Percentiles rank a stretch among this genome's conserved stretches.
These are phyloP conservation scores for Botryotinia convoluta DNA, from an alignment of 2,329 filamentous ascomycete species.

Conservation along the genomic window DNA sequence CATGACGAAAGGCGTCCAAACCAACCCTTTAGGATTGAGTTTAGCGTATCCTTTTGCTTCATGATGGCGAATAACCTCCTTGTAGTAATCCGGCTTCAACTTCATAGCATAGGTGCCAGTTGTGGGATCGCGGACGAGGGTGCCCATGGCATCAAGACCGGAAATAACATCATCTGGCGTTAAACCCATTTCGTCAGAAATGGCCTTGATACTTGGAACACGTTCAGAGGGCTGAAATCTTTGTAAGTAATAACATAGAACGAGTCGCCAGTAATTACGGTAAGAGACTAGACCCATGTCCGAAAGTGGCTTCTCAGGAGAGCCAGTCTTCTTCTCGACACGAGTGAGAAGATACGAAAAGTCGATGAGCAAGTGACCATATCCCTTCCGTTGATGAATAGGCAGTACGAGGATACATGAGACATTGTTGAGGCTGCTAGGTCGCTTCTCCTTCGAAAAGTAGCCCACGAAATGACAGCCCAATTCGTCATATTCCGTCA, in stretches of 20 bases:
- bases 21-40: conserved; percentile 74
- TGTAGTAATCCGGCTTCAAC: conserved; percentile 81
- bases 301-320: conserved; percentile 93
- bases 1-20: conserved; percentile 98
- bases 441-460: conserved; percentile 97
- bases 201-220: conserved; percentile 59
- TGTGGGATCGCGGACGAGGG: conserved; percentile 82
- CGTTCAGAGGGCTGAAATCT: conserved; percentile 53
- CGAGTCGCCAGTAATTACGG: conserved; percentile 91
- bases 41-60: conserved; percentile 84
- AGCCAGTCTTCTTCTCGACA: conserved; percentile 90
- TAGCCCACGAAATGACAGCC: conserved; percentile 99
- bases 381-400: conserved; percentile 95
- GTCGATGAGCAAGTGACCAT: conserved; percentile 94
- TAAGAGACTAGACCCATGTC: conserved; percentile 98
- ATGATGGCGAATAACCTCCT: conserved; percentile 84
- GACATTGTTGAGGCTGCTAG: conserved; percentile 93
- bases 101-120: conserved; percentile 88
- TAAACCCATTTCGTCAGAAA: conserved; percentile 90
- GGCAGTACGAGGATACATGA: conserved; percentile 95
- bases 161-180: conserved; percentile 96
- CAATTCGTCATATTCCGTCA: conserved; percentile 87
- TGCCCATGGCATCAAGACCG: conserved; percentile 83
- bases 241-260: conserved; percentile 81
- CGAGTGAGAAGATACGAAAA: conserved; percentile 96